A percentile compares a stretch with the other conserved stretches of the same genome.
Evolutionary conservation across 2,329 filamentous ascomycete genomes (phyloP).

Genomic region (Neofusicoccum umdonicola): DNA sequence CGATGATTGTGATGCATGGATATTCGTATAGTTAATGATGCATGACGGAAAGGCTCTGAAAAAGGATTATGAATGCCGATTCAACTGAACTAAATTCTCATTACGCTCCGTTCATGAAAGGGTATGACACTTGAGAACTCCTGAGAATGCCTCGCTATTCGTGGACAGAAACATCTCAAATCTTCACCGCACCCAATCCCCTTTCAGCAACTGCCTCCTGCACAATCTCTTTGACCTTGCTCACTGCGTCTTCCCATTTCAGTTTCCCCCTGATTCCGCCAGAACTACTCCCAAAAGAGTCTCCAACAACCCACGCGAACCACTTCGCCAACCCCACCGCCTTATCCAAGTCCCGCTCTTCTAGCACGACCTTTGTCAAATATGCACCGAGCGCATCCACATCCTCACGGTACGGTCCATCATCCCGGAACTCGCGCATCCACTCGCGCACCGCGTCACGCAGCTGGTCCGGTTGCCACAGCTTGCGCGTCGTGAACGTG

Average conservation of each 20-base stretch:
- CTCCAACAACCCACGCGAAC: constrained; percentile 46
- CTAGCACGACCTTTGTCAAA: constrained; percentile 65
- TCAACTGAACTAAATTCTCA: neutral
- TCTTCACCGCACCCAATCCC: constrained; percentile 46
- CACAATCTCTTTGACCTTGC: constrained; percentile 41
- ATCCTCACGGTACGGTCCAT: constrained; percentile 78
- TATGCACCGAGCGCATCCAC: constrained; percentile 73
- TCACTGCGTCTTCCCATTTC: constrained; percentile 39
- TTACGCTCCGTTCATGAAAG: no score
- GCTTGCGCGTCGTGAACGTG: constrained; percentile 60
- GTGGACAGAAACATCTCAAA: constrained; percentile 21
- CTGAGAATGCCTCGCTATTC: no score
- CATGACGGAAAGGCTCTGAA: neutral
- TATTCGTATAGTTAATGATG: no score
- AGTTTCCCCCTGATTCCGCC: constrained; percentile 16
- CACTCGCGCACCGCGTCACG: constrained; percentile 73
- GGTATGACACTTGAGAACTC: no score
- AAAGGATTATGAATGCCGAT: neutral
- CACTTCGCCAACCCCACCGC: constrained; percentile 68
- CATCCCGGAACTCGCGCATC: constrained; percentile 67
- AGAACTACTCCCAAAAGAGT: constrained; percentile 20
- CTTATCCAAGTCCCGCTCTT: constrained; percentile 78
- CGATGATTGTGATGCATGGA: no score
- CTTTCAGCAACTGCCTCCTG: constrained; percentile 43
- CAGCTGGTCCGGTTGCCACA: constrained; percentile 61